Base-by-base conservation (phyloP, 345 rosid genomes). In the Salix suchowensis region DNA sequence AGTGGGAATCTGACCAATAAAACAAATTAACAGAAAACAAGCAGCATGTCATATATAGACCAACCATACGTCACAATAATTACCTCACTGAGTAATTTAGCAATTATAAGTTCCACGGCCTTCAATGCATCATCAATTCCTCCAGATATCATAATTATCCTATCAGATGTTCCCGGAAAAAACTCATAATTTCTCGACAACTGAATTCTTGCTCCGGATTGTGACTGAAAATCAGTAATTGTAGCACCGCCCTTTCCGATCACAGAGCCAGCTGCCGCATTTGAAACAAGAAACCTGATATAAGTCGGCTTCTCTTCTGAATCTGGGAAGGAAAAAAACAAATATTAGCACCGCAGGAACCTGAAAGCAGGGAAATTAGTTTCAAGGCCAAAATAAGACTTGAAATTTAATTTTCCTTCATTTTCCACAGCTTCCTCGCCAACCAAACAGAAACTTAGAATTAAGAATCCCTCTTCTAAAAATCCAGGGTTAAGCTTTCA, bases 191-290 rank as follows among this genome's bases (percentile, higher is more conserved):
- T 94, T 70, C 98, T 97, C 7, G 99, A 96, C 77, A 96, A 84
- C 87, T 96, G 98, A 82, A 96, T 94, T 78, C 97, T 86, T 7
- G 99, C 97, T 61, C 98, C 96, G 0, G 99, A 96, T 78, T 92
- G 92, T 9, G 94, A 86, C 87, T 96, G 99, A 72, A 96, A 94
- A 39, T 96, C 99, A 67, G 93, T 92, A 78, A 96, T 96, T 36
- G 97, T 96, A 15, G 97, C 92, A 75, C 99, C 99, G 74, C 97
- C 97, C 86, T 94, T 96, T 80, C 99, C 98, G 79, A 96, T 96
- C 75, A 96, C 93, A 30, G 99, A 94, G 80, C 99, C 99, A 72
- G 99, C 99, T 9, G 97, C 92, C 34, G 98, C 91, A 91, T 96
- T 96, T 72, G 99, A 96, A 30, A 96, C 97, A 66, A 96, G 97